Evolutionary conservation across 441 rosid species (phyloP).

Genomic region (Populus hybrid): DNA sequence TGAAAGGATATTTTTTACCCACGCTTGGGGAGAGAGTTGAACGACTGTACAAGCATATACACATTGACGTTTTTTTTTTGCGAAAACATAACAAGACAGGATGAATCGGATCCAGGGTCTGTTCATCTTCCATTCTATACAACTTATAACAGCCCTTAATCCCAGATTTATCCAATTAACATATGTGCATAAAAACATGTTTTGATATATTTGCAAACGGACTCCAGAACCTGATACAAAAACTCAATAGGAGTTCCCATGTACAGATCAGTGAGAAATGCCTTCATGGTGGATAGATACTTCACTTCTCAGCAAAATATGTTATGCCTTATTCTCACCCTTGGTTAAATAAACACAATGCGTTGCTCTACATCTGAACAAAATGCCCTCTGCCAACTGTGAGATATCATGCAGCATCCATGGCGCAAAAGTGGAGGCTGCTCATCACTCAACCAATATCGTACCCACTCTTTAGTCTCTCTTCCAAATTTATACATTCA

Average conservation of each 20-base stretch:
- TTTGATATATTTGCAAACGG: conserved; percentile 17
- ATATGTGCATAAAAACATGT: neutral
- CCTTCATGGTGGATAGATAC: conserved; percentile 9
- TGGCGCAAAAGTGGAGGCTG: conserved; percentile 43
- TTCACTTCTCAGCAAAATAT: conserved; percentile 19
- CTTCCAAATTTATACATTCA: conserved; percentile 51
- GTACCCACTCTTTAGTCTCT: conserved; percentile 29
- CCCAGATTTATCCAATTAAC: conserved; percentile 12
- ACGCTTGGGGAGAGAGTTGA: neutral
- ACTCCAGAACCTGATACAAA: conserved; percentile 9
- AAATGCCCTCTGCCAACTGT: conserved; percentile 22
- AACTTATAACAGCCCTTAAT: conserved; percentile 27
- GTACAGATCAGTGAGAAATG: conserved; percentile 11
- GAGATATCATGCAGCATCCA: conserved; percentile 27
- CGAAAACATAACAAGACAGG: neutral
- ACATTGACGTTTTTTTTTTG: neutral
- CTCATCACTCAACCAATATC: conserved; percentile 26
- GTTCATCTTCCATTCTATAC: conserved; percentile 28
- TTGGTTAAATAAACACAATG: conserved; percentile 1
- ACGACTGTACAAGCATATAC: conserved; percentile 14
- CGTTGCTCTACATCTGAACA: conserved; percentile 26
- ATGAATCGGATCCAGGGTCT: conserved; percentile 7
- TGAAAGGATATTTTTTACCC: neutral
- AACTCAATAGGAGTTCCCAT: conserved; percentile 16
- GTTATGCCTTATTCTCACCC: conserved; percentile 31